phyloP scores from a whole-genome alignment of 2,329 filamentous ascomycete species.

The Penicillium sumatraense region DNA sequence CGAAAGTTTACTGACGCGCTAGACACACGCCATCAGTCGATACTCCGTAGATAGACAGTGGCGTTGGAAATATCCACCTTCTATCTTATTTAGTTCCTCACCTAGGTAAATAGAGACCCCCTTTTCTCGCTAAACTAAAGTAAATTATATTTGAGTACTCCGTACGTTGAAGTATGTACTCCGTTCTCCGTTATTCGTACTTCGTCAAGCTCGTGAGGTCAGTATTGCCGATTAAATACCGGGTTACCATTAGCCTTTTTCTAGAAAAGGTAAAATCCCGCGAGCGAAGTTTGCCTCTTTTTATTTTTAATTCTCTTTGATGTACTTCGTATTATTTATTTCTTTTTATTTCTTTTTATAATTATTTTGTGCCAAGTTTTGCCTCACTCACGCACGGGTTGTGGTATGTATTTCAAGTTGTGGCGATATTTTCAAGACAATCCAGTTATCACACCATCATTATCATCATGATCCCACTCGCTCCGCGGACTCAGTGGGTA shows the following conservation, averaged over 20 bases:
- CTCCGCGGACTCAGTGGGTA: no score
- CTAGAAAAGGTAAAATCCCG: background rate
- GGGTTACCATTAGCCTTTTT: background rate
- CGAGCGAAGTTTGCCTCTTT: background rate
- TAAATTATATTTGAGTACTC: background rate
- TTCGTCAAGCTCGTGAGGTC: background rate
- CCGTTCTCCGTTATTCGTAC: background rate
- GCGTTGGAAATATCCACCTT: background rate
- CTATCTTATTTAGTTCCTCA: background rate
- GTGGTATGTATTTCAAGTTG: no score
- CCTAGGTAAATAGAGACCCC: background rate
- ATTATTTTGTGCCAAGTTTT: no score
- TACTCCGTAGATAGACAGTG: background rate
- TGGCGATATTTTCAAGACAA: no score
- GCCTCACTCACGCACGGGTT: background rate
- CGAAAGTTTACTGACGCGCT: constrained; percentile 2
- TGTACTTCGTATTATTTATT: no score
- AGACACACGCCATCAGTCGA: background rate
- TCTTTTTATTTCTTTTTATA: background rate
- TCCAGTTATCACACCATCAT: background rate
- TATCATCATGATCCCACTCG: background rate
- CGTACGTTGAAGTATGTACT: background rate
- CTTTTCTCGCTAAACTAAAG: background rate
- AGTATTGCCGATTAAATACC: constrained; percentile 1
- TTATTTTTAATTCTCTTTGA: background rate